Conservation (phyloP, 192 early-diverging fungal genomes). For the Backusella tarrabulga region DNA sequence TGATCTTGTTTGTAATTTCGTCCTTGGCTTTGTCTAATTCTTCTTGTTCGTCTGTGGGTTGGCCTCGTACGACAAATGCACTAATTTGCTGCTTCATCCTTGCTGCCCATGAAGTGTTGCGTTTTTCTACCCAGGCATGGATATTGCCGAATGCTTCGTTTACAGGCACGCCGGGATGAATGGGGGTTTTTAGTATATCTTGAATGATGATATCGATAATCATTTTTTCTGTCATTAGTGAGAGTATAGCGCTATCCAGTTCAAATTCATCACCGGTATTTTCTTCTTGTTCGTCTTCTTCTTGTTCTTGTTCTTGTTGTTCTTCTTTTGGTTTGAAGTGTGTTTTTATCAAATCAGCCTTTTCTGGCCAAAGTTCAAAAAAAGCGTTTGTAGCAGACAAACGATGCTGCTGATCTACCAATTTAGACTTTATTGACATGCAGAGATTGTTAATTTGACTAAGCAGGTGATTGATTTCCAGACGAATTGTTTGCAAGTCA, state of each 20-base stretch:
- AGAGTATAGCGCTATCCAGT: slow-evolving; percentile 14
- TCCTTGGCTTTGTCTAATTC: neutral
- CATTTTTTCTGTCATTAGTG: slow-evolving; percentile 30
- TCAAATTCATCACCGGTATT: neutral
- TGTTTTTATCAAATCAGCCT: neutral
- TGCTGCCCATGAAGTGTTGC: slow-evolving; percentile 16
- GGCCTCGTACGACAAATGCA: slow-evolving; percentile 4
- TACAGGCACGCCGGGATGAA: slow-evolving; percentile 23
- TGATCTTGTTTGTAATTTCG: neutral
- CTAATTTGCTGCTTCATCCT: slow-evolving; percentile 25
- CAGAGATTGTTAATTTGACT: slow-evolving; percentile 27
- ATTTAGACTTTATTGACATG: slow-evolving; percentile 9
- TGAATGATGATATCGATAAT: slow-evolving; percentile 15
- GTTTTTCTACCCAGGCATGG: slow-evolving; percentile 19
- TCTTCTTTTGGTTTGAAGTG: neutral
- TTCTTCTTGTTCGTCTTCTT: neutral
- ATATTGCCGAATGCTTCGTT: slow-evolving; percentile 23
- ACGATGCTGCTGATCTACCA: neutral
- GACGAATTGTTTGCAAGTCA: slow-evolving; percentile 12
- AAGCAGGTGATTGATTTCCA: slow-evolving; percentile 8
- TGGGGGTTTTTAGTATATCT: slow-evolving; percentile 10
- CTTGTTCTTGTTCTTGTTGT: neutral
- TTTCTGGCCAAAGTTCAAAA: slow-evolving; percentile 11
- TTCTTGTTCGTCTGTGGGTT: slow-evolving; percentile 7
- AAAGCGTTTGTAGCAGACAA: neutral